These are phyloP conservation scores for Apiotrichum domesticum DNA, from an alignment of 1,284 basidiomycete species.

Conservation along the genomic window DNA sequence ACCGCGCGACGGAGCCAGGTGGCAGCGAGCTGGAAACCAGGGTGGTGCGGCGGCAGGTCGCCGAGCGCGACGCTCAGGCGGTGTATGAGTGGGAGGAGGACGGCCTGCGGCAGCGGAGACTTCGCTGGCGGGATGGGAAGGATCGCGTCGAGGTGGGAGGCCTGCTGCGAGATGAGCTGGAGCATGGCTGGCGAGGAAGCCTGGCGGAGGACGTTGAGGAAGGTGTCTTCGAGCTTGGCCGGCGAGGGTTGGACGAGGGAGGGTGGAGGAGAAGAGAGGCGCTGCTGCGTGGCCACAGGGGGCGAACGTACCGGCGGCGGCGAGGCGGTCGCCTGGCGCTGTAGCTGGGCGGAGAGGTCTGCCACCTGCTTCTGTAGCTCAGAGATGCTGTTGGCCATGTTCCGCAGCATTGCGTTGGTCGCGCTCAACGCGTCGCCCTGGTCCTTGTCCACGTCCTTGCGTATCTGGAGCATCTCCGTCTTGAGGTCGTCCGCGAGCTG, in stretches of 20 bases:
- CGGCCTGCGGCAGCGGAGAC: slow-evolving; percentile 31
- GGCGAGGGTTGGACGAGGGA: neutral
- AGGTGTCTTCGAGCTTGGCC: slow-evolving; percentile 28
- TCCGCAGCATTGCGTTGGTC: slow-evolving; percentile 17
- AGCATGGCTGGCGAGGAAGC: slow-evolving; percentile 19
- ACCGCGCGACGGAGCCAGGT: slow-evolving; percentile 26
- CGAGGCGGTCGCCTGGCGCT: slow-evolving; percentile 2
- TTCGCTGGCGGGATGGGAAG: slow-evolving; percentile 12
- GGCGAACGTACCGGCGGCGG: neutral
- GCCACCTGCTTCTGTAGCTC: slow-evolving; percentile 29
- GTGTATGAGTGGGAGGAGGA: slow-evolving; percentile 36
- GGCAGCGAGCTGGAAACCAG: slow-evolving; percentile 18
- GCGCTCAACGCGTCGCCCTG: slow-evolving; percentile 15
- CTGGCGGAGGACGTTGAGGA: slow-evolving; percentile 24
- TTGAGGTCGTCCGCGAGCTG: slow-evolving; percentile 30
- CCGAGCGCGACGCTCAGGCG: slow-evolving; percentile 25
- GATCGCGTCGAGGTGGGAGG: slow-evolving; percentile 14
- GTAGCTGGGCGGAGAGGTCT: slow-evolving; percentile 22
- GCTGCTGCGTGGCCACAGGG: neutral
- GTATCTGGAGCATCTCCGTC: slow-evolving; percentile 37
- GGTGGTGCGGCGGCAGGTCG: slow-evolving; percentile 25
- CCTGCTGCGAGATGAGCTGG: slow-evolving; percentile 23
- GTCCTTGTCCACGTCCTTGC: slow-evolving; percentile 20
- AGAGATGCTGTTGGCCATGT: slow-evolving; percentile 18
- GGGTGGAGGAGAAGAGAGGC: no score